Evolutionary conservation across 208 protist species (phyloP), one percentile per base, ranked within the genome.

Genomic region (Novymonas esmeraldas): DNA sequence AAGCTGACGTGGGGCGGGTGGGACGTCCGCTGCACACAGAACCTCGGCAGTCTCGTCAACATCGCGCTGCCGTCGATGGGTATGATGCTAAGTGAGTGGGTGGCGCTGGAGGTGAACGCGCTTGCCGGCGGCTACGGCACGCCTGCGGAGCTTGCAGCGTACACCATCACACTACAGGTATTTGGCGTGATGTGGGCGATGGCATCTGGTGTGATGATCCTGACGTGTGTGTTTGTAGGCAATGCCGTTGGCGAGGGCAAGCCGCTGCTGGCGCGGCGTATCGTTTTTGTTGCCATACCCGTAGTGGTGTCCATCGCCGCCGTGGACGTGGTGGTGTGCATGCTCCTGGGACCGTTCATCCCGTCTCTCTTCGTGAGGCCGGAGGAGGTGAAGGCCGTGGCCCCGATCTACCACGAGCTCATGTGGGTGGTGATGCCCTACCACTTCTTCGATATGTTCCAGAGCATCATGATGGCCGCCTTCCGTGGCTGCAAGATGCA

Each of bases 1-100:
- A 84, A 82, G 49, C 52, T 73, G 44, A 93, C 85, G 33, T 95
- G 90, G 90, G 83, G 81, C 20, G 90, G 90, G 11, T 92, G 81
- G 82, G 79, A 78, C 45, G 39, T 79, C 18, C 81, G 73, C 52
- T 75, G 81, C 51, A 38, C 73, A 44, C 70, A 84, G 63, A 82
- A 91, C 67, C 38, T 91, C 6, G 63, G 57, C 28, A 62, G 46
- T 33, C 73, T 95, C n/a, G 28, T 84, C 14, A 70, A 57, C 39
- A 78, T 95, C 48, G 87, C 90, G 31, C 41, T 93, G n/a, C 87
- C 90, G 14, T 95, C 90, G 0, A 90, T 95, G 85, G 87, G 79
- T 58, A 80, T 95, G 54, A 93, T 92, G 86, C 64, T 95, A 55
- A 89, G 84, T 51, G 85, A 95, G 73, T 95, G 90, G 90, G 87